Evolutionary conservation across 768 basidiomycete species (phyloP), one percentile per base, ranked within the genome.

Genomic region (Suillus spraguei): DNA sequence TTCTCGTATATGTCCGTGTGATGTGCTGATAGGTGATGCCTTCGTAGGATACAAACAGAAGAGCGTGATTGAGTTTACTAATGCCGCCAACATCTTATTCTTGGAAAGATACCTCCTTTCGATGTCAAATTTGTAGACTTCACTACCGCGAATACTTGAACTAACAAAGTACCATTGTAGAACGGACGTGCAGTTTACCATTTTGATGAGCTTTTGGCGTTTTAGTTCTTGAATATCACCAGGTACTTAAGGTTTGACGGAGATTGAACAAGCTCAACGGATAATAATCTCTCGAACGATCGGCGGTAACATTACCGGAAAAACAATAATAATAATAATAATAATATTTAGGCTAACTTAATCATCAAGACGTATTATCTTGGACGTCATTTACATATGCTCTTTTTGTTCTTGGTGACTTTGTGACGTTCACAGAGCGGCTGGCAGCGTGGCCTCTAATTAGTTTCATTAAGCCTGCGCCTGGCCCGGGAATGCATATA

Each of bases 1-100:
- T 24, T 17, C 5, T 33, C n/a, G 20, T 58, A 41, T 16, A 22
- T 33, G 4, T 42, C 56, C 4, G 38, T 7, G 42, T 20, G 14
- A 39, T 35, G 36, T 55, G 44, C 66, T 70, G 17, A 68, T 20
- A 54, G n/a, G 13, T 17, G 50, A 17, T 24, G n/a, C 61, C 6
- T 58, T 9, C 63, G 11, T 60, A 78, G 80, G 79, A 8, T 81
- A 81, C 70, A 77, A 66, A 65, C 79, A 81, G 65, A 80, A 78
- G 73, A 78, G 75, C 39, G 77, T 80, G 28, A 78, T 81, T 33
- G 79, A 81, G 62, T 81, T 74, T 47, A 74, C 76, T 50, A 78
- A 80, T 38, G 80, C 77, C 3, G 74, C 78, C 16, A 78, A 77
- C 50, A 69, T 79, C 38, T 68, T 73, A 35, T 80, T 81, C 65